phyloP scores from a whole-genome alignment of 441 rosid species.

The Lepidium campestre region DNA sequence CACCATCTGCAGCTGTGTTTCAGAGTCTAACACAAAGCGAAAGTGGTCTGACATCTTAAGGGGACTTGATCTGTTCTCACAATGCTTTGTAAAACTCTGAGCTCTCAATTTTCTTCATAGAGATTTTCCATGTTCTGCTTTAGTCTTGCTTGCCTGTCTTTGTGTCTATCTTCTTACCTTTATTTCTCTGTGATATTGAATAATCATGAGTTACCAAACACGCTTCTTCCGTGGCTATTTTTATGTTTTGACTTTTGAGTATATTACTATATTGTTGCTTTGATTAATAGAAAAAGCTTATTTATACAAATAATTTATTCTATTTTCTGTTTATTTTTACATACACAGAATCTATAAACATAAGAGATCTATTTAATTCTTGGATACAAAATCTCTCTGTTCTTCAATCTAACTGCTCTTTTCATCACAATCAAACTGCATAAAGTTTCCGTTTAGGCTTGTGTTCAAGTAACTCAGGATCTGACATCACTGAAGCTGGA shows the following conservation, averaged over 20 bases:
- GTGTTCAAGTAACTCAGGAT: constrained; percentile 48
- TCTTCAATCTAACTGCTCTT: neutral
- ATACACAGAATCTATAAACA: neutral
- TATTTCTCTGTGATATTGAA: too few relatives aligned
- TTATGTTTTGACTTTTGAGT: too few relatives aligned
- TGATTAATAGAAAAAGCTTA: too few relatives aligned
- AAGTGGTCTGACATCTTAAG: constrained; percentile 35
- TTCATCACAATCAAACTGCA: constrained; percentile 45
- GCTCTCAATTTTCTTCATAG: constrained; percentile 41
- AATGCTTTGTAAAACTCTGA: constrained; percentile 49
- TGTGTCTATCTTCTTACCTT: too few relatives aligned
- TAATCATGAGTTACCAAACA: too few relatives aligned
- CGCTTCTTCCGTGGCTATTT: too few relatives aligned
- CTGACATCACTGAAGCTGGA: constrained; percentile 54
- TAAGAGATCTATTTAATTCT: constrained; percentile 6
- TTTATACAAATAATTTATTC: neutral
- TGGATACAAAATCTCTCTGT: constrained; percentile 11
- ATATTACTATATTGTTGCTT: too few relatives aligned
- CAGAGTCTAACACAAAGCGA: constrained; percentile 47
- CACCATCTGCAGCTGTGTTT: constrained; percentile 49
- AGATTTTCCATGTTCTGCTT: constrained; percentile 44
- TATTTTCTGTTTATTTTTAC: neutral
- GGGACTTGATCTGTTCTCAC: constrained; percentile 52
- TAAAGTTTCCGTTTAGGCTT: constrained; percentile 57
- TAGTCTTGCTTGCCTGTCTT: constrained; percentile 52